A percentile compares a stretch with the other conserved stretches of the same genome.
Evolutionary conservation across 345 rosid species (phyloP).

Genomic region (Eucalyptus guilfoylei): DNA sequence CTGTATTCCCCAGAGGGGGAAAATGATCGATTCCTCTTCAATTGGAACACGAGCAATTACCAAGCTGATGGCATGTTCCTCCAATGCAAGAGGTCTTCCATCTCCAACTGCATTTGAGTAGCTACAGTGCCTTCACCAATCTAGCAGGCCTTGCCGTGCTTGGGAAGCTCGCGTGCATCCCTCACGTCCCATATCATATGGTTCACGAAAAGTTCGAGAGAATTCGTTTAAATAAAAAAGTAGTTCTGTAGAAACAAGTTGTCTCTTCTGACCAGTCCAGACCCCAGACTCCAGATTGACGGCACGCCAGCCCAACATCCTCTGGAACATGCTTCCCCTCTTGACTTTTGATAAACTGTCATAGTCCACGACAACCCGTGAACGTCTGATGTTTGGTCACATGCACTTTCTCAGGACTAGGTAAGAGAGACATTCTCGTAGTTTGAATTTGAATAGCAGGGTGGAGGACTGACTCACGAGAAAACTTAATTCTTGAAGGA

Average conservation of each 20-base stretch:
- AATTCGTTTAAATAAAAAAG: neutral
- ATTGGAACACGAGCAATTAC: neutral
- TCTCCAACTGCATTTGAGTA: neutral
- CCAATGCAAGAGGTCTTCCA: neutral
- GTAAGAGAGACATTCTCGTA: neutral
- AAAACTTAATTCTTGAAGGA: neutral
- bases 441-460: neutral
- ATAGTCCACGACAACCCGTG: neutral
- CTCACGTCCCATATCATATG: neutral
- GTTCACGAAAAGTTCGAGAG: neutral
- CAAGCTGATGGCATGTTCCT: neutral
- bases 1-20: neutral
- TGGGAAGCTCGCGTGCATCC: neutral
- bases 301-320: neutral
- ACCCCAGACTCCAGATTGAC: neutral
- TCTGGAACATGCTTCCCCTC: neutral
- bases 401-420: neutral
- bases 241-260: neutral
- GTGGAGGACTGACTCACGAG: neutral
- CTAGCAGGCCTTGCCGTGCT: neutral
- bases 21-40: neutral
- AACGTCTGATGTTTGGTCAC: neutral
- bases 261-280: neutral
- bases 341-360: neutral
- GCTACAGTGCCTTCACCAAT: neutral